Conservation (phyloP, 495 filamentous ascomycete genomes). For the Corynascus novoguineensis region DNA sequence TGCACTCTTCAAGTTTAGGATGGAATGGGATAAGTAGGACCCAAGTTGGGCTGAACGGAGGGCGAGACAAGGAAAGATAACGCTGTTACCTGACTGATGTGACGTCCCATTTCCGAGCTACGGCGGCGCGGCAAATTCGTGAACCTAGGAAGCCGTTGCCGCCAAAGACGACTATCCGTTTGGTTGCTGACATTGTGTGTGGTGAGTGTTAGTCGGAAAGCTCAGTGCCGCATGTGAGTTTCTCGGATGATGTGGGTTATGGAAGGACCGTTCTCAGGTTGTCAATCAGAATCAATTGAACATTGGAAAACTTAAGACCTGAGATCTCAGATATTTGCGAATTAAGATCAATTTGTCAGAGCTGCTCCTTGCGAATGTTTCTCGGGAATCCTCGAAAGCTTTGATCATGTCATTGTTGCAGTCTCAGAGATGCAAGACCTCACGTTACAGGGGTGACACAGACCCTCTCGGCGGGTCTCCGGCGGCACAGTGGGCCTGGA, state of each 20-base stretch:
- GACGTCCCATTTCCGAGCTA: constrained; percentile 77
- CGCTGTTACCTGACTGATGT: constrained; percentile 70
- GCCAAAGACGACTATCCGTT: constrained; percentile 80
- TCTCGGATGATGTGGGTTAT: background rate
- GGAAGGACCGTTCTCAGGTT: background rate
- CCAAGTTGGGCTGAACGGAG: no score
- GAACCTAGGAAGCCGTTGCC: constrained; percentile 95
- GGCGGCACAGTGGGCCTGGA: no score
- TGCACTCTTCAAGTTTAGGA: background rate
- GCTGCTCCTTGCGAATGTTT: background rate
- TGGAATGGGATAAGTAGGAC: no score
- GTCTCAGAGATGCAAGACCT: background rate
- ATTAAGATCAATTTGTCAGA: background rate
- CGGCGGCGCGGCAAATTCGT: constrained; percentile 84
- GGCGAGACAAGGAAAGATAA: background rate
- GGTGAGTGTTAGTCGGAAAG: background rate
- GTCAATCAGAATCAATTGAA: no score
- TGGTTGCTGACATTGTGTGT: constrained; percentile 39
- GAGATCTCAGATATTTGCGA: no score
- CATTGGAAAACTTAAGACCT: background rate
- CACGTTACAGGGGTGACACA: constrained; percentile 15
- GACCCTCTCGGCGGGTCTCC: background rate
- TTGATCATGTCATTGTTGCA: background rate
- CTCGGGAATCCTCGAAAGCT: background rate
- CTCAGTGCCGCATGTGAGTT: constrained; percentile 5